Evolutionary conservation across 73 alveolate species (phyloP).

Genomic region (Urostyla sp.): DNA sequence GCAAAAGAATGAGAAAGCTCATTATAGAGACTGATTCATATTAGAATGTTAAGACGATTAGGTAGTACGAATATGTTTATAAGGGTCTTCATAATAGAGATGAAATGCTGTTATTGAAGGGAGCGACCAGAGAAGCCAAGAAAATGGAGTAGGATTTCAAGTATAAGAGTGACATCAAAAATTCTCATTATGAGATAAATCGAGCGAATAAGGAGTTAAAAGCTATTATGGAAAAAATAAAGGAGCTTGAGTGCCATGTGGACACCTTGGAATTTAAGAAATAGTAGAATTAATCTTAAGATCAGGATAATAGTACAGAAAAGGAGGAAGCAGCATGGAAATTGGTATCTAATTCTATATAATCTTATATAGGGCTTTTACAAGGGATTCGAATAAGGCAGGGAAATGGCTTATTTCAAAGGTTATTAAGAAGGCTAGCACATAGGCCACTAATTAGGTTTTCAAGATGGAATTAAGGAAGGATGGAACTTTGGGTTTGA

Average conservation of each 20-base stretch:
- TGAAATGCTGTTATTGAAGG: not conserved
- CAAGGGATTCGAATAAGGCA: constrained; percentile 40
- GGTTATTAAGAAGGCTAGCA: constrained; percentile 54
- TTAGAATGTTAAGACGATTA: not conserved
- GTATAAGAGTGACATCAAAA: constrained; percentile 23
- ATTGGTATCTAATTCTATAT: no score
- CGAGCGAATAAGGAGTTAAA: constrained; percentile 17
- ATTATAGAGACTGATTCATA: constrained; percentile 35
- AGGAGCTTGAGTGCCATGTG: constrained; percentile 4
- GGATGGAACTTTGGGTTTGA: constrained; percentile 64
- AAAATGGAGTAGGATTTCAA: constrained; percentile 23
- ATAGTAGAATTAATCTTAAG: no score
- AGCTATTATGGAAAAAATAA: not conserved
- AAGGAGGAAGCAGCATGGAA: no score
- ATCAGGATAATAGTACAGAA: no score
- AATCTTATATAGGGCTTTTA: constrained; percentile 29
- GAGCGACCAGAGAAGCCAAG: constrained; percentile 26
- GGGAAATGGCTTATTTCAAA: constrained; percentile 46
- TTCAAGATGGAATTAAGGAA: constrained; percentile 56
- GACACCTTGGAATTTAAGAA: not conserved
- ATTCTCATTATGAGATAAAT: constrained; percentile 42
- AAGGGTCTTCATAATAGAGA: constrained; percentile 24
- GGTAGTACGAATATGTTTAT: constrained; percentile 5
- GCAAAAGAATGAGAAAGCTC: constrained; percentile 35
- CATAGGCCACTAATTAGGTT: constrained; percentile 62